Evolutionary conservation across 306 rosid genomes (phyloP).

Genomic region (Quercus mongolica): DNA sequence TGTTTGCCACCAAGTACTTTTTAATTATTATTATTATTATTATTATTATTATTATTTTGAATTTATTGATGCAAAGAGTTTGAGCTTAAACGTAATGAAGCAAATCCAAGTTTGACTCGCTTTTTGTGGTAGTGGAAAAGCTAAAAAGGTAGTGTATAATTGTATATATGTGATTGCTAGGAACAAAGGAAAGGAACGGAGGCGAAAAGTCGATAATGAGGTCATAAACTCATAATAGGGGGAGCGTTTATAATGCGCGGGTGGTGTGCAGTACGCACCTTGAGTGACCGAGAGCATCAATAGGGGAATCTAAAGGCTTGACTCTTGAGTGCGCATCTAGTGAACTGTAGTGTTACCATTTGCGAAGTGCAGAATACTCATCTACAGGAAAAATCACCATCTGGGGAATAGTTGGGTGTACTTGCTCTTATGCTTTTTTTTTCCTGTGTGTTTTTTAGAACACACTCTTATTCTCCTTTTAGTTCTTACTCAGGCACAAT

Average conservation of each 20-base stretch:
- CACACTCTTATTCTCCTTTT: too few species aligned
- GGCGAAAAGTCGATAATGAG: background rate
- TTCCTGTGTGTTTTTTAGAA: too few species aligned
- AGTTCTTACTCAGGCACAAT: too few species aligned
- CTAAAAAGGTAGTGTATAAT: background rate
- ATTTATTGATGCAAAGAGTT: background rate
- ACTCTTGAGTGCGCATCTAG: slow-evolving; percentile 18
- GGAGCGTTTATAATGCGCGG: background rate
- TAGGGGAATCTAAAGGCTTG: background rate
- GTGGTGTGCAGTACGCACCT: slow-evolving; percentile 19
- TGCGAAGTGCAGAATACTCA: background rate
- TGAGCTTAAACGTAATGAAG: background rate
- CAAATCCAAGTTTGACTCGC: slow-evolving; percentile 7
- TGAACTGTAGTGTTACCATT: background rate
- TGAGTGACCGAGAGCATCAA: background rate
- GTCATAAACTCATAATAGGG: background rate
- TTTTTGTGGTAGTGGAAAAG: background rate
- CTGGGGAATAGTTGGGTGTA: background rate
- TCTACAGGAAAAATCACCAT: background rate
- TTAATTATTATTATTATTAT: too few species aligned
- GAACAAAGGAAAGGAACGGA: background rate
- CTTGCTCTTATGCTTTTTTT: background rate
- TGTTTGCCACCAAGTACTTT: too few species aligned
- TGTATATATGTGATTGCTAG: background rate
- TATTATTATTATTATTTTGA: too few species aligned